Conservation (phyloP, 1,284 basidiomycete genomes). For the Exobasidium rhododendri region DNA sequence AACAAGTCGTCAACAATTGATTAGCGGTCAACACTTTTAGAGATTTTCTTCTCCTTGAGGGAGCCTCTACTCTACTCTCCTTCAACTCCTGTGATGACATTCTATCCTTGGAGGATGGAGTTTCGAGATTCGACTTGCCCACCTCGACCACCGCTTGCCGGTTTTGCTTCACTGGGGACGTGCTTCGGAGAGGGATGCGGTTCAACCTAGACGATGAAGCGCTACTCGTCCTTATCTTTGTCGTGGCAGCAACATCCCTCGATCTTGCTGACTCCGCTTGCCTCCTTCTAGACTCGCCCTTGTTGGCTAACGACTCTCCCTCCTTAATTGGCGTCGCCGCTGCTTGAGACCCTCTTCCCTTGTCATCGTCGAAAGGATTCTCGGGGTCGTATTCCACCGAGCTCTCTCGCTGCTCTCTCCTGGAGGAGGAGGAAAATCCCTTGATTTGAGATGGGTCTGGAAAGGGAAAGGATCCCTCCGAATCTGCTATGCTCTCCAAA, state of each 20-base stretch:
- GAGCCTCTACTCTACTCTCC: background rate
- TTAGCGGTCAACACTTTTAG: background rate
- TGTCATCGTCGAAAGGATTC: conserved; percentile 2
- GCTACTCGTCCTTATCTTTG: background rate
- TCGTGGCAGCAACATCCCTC: background rate
- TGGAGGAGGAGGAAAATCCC: too few relatives aligned
- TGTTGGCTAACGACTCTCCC: background rate
- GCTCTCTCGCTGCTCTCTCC: background rate
- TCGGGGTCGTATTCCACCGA: background rate
- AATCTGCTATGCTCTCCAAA: background rate
- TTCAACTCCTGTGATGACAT: background rate
- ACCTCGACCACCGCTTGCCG: background rate
- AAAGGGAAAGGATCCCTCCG: too few relatives aligned
- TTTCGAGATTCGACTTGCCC: background rate
- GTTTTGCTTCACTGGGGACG: background rate
- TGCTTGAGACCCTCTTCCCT: background rate
- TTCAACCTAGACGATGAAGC: too few relatives aligned
- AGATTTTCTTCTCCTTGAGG: background rate
- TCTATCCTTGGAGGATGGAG: background rate
- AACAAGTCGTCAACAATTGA: background rate
- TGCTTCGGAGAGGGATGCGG: background rate
- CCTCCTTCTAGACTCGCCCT: background rate
- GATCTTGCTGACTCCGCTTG: background rate
- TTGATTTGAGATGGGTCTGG: too few relatives aligned
- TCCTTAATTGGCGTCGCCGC: background rate